phyloP scores from a whole-genome alignment of 306 rosid species.

The Arachis hypogaea region DNA sequence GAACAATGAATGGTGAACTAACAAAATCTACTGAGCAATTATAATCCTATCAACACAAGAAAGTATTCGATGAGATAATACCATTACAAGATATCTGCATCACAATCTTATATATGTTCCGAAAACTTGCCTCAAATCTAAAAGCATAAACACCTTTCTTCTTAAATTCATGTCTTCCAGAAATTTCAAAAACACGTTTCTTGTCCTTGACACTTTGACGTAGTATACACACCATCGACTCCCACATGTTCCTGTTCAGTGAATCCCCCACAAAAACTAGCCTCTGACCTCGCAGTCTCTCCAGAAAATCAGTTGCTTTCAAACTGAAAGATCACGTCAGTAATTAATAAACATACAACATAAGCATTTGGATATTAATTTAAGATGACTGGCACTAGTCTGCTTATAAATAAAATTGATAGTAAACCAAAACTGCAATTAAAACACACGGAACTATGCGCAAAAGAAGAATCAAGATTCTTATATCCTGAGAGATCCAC shows the following conservation, averaged over 20 bases:
- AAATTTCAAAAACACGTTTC: slow-evolving; percentile 71
- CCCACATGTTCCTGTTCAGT: slow-evolving; percentile 97
- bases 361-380: slow-evolving; percentile 4
- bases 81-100: neutral
- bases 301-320: slow-evolving; percentile 91
- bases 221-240: slow-evolving; percentile 83
- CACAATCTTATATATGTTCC: neutral
- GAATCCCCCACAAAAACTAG: slow-evolving; percentile 95
- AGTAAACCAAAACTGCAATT: slow-evolving; percentile 13
- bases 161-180: slow-evolving; percentile 83
- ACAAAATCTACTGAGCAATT: slow-evolving; percentile 91
- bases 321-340: slow-evolving; percentile 54
- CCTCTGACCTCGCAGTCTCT: slow-evolving; percentile 72
- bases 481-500: neutral
- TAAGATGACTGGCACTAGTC: neutral
- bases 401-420: slow-evolving; percentile 9
- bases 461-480: neutral
- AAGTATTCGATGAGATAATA: slow-evolving; percentile 31
- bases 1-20: slow-evolving; percentile 83
- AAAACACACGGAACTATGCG: slow-evolving; percentile 24
- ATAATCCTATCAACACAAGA: slow-evolving; percentile 65
- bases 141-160: slow-evolving; percentile 80
- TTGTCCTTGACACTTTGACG: slow-evolving; percentile 64
- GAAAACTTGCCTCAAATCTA: slow-evolving; percentile 85
- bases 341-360: slow-evolving; percentile 33